Conservation (phyloP, 2,329 filamentous ascomycete genomes). For the Incumbomyces lentus region DNA sequence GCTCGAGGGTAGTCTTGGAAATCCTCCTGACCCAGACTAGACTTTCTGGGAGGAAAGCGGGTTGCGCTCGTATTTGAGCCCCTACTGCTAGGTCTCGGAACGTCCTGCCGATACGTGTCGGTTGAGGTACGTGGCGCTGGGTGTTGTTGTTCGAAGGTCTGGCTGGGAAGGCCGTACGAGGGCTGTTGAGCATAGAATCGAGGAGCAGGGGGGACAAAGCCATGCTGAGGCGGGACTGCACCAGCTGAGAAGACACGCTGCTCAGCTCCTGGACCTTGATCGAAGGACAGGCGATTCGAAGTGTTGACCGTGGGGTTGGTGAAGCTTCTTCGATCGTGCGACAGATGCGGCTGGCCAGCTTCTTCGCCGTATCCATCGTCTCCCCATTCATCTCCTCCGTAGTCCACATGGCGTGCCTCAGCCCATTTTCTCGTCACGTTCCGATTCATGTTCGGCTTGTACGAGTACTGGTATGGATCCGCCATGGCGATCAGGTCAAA, state of each 20-base stretch:
- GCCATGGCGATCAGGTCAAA: slow-evolving; percentile 4
- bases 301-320: slow-evolving; percentile 29
- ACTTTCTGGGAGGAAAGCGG: slow-evolving; percentile 51
- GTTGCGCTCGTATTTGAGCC: slow-evolving; percentile 16
- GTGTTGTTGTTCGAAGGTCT: slow-evolving; percentile 10
- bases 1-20: slow-evolving; percentile 9
- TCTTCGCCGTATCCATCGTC: slow-evolving; percentile 48
- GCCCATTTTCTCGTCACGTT: slow-evolving; percentile 93
- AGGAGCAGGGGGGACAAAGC: slow-evolving; percentile 13
- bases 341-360: slow-evolving; percentile 3
- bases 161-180: slow-evolving; percentile 9
- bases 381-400: slow-evolving; percentile 92
- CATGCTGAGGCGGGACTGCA: background rate
- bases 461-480: slow-evolving; percentile 36
- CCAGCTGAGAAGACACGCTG: slow-evolving; percentile 18
- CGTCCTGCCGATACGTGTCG: slow-evolving; percentile 13
- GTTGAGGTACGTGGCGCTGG: slow-evolving; percentile 21
- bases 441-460: slow-evolving; percentile 78
- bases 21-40: slow-evolving; percentile 45
- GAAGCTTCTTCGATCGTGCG: slow-evolving; percentile 23
- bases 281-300: slow-evolving; percentile 14
- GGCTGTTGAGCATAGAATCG: slow-evolving; percentile 17
- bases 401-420: slow-evolving; percentile 73
- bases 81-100: slow-evolving; percentile 19
- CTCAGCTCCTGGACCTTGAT: slow-evolving; percentile 16